phyloP scores from a whole-genome alignment of 1,139 yeast species.

The Schizosaccharomyces versatilis region DNA sequence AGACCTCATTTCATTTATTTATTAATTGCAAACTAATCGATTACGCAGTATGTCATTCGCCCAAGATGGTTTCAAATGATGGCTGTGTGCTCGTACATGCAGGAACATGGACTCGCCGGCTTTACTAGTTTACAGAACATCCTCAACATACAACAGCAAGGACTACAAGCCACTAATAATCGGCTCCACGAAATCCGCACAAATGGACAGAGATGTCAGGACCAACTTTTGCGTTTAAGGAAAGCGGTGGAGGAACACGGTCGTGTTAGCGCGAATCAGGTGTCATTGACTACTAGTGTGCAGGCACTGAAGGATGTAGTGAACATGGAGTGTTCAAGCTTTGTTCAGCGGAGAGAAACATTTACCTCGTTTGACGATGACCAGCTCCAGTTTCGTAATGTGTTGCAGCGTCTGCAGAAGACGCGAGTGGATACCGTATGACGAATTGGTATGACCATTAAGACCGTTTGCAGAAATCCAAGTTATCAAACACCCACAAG shows the following conservation, averaged over 20 bases:
- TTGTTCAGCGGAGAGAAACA: neutral
- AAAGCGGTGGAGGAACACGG: too few relatives aligned
- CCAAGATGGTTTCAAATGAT: neutral
- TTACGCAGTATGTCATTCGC: neutral
- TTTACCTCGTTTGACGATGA: neutral
- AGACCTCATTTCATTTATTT: neutral
- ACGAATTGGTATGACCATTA: neutral
- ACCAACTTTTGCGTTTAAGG: too few relatives aligned
- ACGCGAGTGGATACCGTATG: neutral
- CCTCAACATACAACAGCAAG: too few relatives aligned
- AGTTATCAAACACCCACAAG: constrained; percentile 15
- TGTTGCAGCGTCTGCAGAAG: neutral
- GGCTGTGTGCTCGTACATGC: neutral
- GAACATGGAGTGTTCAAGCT: neutral
- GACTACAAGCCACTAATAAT: too few relatives aligned
- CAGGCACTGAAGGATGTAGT: neutral
- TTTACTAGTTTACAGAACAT: too few relatives aligned
- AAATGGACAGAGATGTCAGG: too few relatives aligned
- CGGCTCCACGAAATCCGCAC: too few relatives aligned
- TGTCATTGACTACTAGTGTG: neutral
- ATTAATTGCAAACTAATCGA: neutral
- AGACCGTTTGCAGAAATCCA: neutral
- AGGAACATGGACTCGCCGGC: too few relatives aligned
- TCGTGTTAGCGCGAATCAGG: neutral
- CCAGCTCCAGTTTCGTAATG: neutral